These are phyloP conservation scores for Xerocomellus chrysenteron DNA, from an alignment of 768 basidiomycete species.

Conservation along the genomic window DNA sequence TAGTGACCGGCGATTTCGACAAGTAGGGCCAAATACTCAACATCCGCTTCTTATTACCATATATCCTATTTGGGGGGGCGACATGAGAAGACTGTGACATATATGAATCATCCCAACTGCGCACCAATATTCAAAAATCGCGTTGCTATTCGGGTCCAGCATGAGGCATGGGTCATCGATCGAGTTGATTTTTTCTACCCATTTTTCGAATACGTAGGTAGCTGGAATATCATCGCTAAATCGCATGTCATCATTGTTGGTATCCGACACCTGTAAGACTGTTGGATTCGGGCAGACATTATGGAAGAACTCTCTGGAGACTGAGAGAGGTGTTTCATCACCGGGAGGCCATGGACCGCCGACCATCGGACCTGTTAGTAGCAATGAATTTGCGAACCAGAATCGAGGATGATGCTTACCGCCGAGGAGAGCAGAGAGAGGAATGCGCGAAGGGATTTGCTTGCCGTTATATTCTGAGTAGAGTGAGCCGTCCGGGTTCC, in stretches of 20 bases:
- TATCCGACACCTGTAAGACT: constrained; percentile 28
- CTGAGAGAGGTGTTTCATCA: constrained; percentile 34
- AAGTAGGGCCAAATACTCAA: constrained; percentile 37
- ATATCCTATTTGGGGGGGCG: constrained; percentile 37
- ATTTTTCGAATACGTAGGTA: constrained; percentile 34
- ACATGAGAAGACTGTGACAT: background rate
- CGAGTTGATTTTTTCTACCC: constrained; percentile 35
- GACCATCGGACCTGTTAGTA: constrained; percentile 38
- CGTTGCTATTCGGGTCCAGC: constrained; percentile 22
- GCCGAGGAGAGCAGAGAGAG: constrained; percentile 39
- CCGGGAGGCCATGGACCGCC: constrained; percentile 39
- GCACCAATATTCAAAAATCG: constrained; percentile 40
- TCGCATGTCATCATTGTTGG: constrained; percentile 32
- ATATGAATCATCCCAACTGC: constrained; percentile 1
- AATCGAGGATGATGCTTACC: constrained; percentile 24
- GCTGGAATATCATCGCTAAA: constrained; percentile 28
- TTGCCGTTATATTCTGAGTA: constrained; percentile 40
- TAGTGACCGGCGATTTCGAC: constrained; percentile 33
- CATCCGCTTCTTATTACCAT: constrained; percentile 32
- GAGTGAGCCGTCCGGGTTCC: constrained; percentile 35
- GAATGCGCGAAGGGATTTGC: constrained; percentile 40
- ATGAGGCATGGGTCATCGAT: constrained; percentile 42
- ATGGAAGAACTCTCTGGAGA: constrained; percentile 39
- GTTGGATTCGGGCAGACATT: constrained; percentile 41
- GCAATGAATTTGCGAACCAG: background rate